phyloP scores from a whole-genome alignment of 352 stramenopile species.

The Phytophthora litchii region DNA sequence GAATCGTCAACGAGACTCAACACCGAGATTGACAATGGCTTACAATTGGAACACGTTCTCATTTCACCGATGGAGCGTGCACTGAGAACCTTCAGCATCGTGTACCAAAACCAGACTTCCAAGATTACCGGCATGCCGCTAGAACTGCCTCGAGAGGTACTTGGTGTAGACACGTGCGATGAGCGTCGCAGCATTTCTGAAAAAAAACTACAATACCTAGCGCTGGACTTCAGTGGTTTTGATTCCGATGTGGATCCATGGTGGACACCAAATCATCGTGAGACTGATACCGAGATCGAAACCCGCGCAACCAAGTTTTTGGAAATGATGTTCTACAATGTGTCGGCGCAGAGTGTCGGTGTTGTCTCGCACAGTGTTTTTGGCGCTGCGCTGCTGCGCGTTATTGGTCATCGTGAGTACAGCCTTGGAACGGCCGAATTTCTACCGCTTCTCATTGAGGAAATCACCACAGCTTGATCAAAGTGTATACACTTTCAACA shows the following conservation, averaged over 20 bases:
- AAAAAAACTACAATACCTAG: conserved; percentile 26
- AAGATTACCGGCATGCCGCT: conserved; percentile 19
- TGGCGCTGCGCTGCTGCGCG: conserved; percentile 30
- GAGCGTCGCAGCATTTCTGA: conserved; percentile 28
- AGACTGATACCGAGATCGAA: conserved; percentile 24
- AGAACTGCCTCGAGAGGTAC: conserved; percentile 28
- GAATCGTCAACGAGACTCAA: conserved; percentile 21
- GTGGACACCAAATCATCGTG: conserved; percentile 33
- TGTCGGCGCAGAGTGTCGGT: conserved; percentile 19
- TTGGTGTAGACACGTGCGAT: conserved; percentile 33
- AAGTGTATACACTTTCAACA: background rate
- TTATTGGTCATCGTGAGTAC: conserved; percentile 36
- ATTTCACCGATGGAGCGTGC: conserved; percentile 33
- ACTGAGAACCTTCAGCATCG: conserved; percentile 29
- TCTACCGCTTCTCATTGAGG: conserved; percentile 34
- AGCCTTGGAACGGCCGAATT: conserved; percentile 35
- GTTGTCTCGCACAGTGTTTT: conserved; percentile 39
- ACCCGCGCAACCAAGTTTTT: conserved; percentile 28
- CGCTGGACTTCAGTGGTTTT: conserved; percentile 29
- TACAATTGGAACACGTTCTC: conserved; percentile 27
- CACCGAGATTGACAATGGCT: conserved; percentile 15
- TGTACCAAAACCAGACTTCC: conserved; percentile 23
- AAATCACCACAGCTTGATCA: conserved; percentile 4
- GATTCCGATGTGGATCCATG: conserved; percentile 28
- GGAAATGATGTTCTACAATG: conserved; percentile 22